These are phyloP conservation scores for Zygosaccharomyces gambellarensis DNA, from an alignment of 805 yeast genomes.

Conservation along the genomic window DNA sequence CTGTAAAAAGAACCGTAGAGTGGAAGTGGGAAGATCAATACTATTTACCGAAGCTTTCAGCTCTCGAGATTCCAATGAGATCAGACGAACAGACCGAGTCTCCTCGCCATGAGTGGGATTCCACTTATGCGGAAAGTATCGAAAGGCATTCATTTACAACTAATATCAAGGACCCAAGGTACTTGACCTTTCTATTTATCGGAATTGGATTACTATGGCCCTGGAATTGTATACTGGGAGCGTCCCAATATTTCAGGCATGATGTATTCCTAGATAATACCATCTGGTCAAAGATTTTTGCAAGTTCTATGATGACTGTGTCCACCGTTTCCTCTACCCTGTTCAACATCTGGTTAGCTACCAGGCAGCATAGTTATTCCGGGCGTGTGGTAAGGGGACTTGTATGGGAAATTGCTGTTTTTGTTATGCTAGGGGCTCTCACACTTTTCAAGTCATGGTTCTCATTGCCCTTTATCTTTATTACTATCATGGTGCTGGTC, in stretches of 20 bases:
- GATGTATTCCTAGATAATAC: conserved; percentile 50
- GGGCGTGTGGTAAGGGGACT: conserved; percentile 59
- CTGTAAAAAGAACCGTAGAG: not conserved
- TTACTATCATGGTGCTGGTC: conserved; percentile 57
- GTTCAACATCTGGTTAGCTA: conserved; percentile 58
- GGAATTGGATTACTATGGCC: conserved; percentile 92
- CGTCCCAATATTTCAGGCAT: conserved; percentile 70
- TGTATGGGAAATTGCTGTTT: conserved; percentile 50
- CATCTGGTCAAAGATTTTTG: conserved; percentile 51
- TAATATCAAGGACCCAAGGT: conserved; percentile 32
- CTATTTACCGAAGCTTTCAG: no score
- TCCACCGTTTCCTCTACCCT: conserved; percentile 65
- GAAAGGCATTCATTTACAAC: conserved; percentile 12
- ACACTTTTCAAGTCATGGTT: conserved; percentile 17
- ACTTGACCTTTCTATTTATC: conserved; percentile 56
- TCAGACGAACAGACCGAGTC: not conserved
- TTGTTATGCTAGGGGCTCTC: conserved; percentile 48
- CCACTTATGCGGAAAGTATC: not conserved
- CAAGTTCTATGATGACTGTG: conserved; percentile 84
- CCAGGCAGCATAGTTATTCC: conserved; percentile 53
- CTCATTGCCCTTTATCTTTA: conserved; percentile 35
- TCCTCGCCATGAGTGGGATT: not conserved
- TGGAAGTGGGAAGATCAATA: no score
- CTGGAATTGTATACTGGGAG: conserved; percentile 88
- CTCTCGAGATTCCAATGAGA: not conserved